phyloP scores from a whole-genome alignment of 1,284 basidiomycete genomes.

The Ceratobasidium sp. region DNA sequence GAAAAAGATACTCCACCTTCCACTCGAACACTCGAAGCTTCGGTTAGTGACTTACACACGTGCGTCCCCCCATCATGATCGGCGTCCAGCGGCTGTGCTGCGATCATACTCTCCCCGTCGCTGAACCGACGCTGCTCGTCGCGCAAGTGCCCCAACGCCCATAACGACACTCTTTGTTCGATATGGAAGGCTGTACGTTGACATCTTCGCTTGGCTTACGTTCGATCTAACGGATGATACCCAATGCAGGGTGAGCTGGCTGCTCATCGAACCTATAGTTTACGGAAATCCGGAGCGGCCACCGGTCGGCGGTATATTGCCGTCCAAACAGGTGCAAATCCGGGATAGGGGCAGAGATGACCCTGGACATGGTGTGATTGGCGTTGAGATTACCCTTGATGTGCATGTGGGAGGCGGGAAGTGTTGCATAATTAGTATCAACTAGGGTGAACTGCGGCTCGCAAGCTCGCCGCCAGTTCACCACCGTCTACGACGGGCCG shows the following conservation, averaged over 20 bases:
- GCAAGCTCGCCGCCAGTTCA: no score
- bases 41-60: background rate
- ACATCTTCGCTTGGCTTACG: background rate
- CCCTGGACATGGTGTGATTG: slow-evolving; percentile 12
- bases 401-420: background rate
- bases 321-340: background rate
- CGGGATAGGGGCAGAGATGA: slow-evolving; percentile 27
- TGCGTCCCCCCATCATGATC: slow-evolving; percentile 15
- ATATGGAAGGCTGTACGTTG: background rate
- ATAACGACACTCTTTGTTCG: background rate
- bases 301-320: background rate
- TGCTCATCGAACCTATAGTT: background rate
- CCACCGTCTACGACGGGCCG: no score
- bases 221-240: background rate
- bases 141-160: background rate
- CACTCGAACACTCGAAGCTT: background rate
- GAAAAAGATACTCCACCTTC: background rate
- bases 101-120: background rate
- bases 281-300: background rate
- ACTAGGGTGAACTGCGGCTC: no score
- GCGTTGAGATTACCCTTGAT: background rate
- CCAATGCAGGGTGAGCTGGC: slow-evolving; percentile 20
- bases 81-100: slow-evolving; percentile 11
- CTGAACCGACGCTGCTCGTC: background rate
- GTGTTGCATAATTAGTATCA: background rate